A percentile compares a stretch with the other conserved stretches of the same genome.
Conservation (phyloP, 345 rosid genomes). For the Boechera stricta region DNA sequence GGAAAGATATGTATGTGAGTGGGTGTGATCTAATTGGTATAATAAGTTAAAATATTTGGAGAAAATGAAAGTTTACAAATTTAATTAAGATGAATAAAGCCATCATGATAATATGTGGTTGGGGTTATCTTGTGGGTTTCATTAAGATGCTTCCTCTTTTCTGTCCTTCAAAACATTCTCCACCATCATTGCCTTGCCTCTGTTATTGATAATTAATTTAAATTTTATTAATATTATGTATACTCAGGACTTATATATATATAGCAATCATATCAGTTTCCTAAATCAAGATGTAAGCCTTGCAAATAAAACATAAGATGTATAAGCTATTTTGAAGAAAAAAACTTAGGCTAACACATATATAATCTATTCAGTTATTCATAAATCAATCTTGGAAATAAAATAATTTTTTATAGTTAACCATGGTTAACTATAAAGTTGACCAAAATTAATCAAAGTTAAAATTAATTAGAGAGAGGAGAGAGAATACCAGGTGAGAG, state of each 20-base stretch:
- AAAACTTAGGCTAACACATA: neutral
- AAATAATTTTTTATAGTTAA: slow-evolving; percentile 26
- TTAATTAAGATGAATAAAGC: slow-evolving; percentile 26
- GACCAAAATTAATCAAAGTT: slow-evolving; percentile 43
- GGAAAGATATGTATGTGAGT: slow-evolving; percentile 33
- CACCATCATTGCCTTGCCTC: slow-evolving; percentile 42
- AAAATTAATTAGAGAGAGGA: slow-evolving; percentile 26
- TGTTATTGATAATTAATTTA: slow-evolving; percentile 5
- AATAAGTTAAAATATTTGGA: slow-evolving; percentile 38
- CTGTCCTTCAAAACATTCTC: slow-evolving; percentile 43
- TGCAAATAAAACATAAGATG: neutral
- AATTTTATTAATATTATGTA: neutral
- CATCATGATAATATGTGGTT: slow-evolving; percentile 50
- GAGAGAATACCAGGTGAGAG: slow-evolving; percentile 33
- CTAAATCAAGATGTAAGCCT: slow-evolving; percentile 7
- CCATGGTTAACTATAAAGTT: slow-evolving; percentile 45
- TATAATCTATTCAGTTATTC: neutral
- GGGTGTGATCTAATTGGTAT: slow-evolving; percentile 45
- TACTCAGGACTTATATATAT: neutral
- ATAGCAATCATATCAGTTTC: slow-evolving; percentile 8
- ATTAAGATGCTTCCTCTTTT: slow-evolving; percentile 48
- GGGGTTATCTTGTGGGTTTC: slow-evolving; percentile 51
- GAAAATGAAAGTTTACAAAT: slow-evolving; percentile 34
- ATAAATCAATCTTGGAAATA: slow-evolving; percentile 14
- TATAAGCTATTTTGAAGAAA: neutral